Conservation (phyloP, 257 asterid genomes). For the Solanum pimpinellifolium region DNA sequence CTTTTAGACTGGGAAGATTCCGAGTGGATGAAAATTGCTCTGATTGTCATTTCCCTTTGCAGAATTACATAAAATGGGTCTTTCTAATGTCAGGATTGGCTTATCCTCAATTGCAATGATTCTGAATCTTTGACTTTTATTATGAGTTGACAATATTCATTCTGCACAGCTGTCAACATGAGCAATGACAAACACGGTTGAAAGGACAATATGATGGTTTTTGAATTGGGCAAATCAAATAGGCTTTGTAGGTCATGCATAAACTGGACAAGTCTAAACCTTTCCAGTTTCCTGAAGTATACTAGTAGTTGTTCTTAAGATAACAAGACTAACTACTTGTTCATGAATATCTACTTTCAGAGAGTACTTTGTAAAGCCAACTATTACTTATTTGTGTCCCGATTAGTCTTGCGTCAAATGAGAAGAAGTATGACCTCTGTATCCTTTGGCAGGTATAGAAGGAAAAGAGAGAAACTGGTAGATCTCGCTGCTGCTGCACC, state of each 20-base stretch:
- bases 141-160: background rate
- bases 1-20: background rate
- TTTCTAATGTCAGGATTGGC: background rate
- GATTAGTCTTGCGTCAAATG: background rate
- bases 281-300: background rate
- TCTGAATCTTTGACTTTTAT: background rate
- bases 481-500: conserved; percentile 83
- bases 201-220: background rate
- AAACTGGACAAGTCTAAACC: background rate
- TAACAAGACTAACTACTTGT: background rate
- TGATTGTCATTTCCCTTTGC: background rate
- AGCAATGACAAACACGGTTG: background rate
- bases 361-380: background rate
- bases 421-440: background rate
- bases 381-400: background rate
- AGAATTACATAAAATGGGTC: background rate
- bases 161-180: background rate
- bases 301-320: background rate
- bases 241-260: background rate
- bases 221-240: background rate
- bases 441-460: conserved; percentile 57
- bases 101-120: background rate
- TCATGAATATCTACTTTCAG: background rate
- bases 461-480: conserved; percentile 79
- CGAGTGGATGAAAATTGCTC: background rate